Base-by-base conservation (phyloP, 1,284 basidiomycete genomes). In the Pseudozyma sp. region DNA sequence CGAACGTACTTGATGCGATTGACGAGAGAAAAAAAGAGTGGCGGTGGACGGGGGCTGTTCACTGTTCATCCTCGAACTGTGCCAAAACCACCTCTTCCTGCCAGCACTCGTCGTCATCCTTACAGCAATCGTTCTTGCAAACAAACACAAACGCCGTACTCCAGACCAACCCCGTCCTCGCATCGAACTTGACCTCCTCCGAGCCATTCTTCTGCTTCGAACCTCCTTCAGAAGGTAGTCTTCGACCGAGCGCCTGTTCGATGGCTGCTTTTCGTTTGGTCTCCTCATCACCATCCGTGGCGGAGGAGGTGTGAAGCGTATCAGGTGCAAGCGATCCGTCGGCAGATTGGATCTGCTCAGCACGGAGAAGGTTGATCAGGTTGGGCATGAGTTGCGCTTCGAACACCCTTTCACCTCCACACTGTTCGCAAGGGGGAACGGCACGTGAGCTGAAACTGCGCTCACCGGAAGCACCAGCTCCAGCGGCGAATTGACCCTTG, bases 341-440 rank as follows among this genome's bases (percentile, higher is more conserved):
- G 7, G 71, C 61, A 4, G 42, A 33, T 16, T 67, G 48, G 42
- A 83, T 63, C 16, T 54, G 39, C 3, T 76, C 58, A 4, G 69
- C 58, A 5, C 71, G 70, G 16, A 84, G 66, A 16, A 79, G 51
- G 58, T 84, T 82, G 46, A 81, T 79, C 4, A 84, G 56, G 40
- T 83, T 82, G 4, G 82, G 82, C 82, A 84, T 84, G 45, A 84
- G 79, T 61, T 84, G 82, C n/a, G 79, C 64, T 61, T 84, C 82
- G 44, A 83, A 84, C 5, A 76, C 68, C 30, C 82, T 57, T 19
- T 66, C 58, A 3, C 58, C 60, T 9, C 81, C 80, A 54, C 82
- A 84, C 1, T 48, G 42, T 3, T 58, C 53, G 35, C 82, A 84
- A 7, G 75, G 60, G 2, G 80, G 79, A 5, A 82, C 68, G 6